A percentile compares a stretch with the other conserved stretches of the same genome.
phyloP scores from a whole-genome alignment of 306 rosid genomes.

The Quercus agrifolia region DNA sequence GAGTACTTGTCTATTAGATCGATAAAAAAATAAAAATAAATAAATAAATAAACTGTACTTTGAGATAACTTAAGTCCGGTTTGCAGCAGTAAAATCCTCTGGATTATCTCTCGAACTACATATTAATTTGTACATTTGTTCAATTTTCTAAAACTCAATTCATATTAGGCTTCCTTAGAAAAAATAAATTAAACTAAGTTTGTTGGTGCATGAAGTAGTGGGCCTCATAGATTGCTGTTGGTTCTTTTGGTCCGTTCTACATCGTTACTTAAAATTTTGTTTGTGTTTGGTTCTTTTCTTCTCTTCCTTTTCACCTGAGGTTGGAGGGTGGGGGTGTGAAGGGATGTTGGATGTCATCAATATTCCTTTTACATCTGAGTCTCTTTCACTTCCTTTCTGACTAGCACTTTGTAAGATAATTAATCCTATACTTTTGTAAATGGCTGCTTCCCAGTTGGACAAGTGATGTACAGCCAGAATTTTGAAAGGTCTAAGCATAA shows the following conservation, averaged over 20 bases:
- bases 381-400: neutral
- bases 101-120: neutral
- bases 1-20: neutral
- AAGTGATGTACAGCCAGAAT: neutral
- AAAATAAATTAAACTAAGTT: neutral
- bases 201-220: neutral
- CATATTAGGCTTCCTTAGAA: neutral
- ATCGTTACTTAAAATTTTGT: neutral
- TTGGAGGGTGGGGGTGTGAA: no score
- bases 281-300: neutral
- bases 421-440: neutral
- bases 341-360: no score
- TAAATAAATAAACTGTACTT: neutral
- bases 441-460: neutral
- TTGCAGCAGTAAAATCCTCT: neutral
- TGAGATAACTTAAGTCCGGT: neutral
- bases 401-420: neutral
- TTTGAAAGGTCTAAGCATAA: neutral
- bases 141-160: neutral
- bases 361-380: neutral
- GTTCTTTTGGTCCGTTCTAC: neutral
- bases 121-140: neutral
- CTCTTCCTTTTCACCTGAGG: neutral
- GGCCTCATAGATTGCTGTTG: neutral
- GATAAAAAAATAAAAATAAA: no score